These are phyloP conservation scores for Corylus avellana DNA, from an alignment of 306 rosid species.

Conservation along the genomic window DNA sequence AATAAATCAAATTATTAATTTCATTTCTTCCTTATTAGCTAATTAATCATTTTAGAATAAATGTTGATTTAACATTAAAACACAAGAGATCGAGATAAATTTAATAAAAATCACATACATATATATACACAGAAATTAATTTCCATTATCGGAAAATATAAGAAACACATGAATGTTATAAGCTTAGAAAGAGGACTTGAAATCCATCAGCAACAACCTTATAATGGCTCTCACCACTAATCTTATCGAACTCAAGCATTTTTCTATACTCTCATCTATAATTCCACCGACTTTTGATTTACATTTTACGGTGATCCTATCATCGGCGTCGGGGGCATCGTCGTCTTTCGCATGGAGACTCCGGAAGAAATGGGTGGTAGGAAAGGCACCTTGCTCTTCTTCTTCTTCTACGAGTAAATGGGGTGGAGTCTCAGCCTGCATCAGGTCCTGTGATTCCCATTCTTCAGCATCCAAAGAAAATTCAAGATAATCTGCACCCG, in stretches of 20 bases:
- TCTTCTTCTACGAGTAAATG: constrained; percentile 39
- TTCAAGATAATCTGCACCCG: constrained; percentile 27
- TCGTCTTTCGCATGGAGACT: neutral
- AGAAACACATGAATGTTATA: no score
- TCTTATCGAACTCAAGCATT: neutral
- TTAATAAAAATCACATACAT: no score
- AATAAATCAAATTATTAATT: no score
- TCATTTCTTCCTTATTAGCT: no score
- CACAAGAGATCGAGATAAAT: no score
- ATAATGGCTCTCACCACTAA: constrained; percentile 10
- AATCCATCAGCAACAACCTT: constrained; percentile 11
- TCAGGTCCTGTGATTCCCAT: constrained; percentile 35
- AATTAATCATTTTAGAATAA: no score
- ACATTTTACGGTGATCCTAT: constrained; percentile 1
- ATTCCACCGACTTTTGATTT: neutral
- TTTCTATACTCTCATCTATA: neutral
- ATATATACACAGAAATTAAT: no score
- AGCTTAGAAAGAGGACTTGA: no score
- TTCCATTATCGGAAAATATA: no score
- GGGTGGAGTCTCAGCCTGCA: constrained; percentile 22
- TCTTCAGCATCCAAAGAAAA: constrained; percentile 27
- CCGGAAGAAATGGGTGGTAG: neutral
- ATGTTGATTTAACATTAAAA: no score
- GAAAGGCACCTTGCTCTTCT: neutral
- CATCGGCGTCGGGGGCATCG: neutral